Percentiles rank a stretch among this genome's conserved stretches.
phyloP scores from a whole-genome alignment of 352 stramenopile genomes.

The Phytophthora aleatoria region DNA sequence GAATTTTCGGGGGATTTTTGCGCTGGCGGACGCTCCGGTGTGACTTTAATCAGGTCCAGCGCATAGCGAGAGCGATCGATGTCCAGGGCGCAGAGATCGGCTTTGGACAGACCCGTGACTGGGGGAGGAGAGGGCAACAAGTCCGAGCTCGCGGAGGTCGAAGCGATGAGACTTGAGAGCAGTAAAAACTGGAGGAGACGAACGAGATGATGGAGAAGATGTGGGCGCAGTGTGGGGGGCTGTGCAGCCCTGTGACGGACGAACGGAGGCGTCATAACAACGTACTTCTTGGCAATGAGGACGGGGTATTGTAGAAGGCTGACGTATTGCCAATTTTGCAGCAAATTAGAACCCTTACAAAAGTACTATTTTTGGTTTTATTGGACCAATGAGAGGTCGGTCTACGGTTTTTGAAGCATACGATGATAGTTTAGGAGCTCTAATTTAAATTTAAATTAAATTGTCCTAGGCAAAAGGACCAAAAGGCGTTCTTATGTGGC shows the following conservation, averaged over 20 bases:
- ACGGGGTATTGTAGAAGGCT: constrained; percentile 6
- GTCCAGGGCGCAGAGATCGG: constrained; percentile 61
- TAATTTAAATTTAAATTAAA: too few species aligned
- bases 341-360: constrained; percentile 11
- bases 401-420: too few species aligned
- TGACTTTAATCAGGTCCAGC: constrained; percentile 52
- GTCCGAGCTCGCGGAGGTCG: constrained; percentile 8
- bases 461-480: too few species aligned
- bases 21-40: constrained; percentile 20
- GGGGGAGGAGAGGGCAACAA: constrained; percentile 15
- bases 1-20: constrained; percentile 9
- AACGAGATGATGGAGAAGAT: constrained; percentile 1
- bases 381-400: constrained; percentile 2
- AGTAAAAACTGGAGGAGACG: constrained; percentile 15
- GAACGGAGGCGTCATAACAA: constrained; percentile 11
- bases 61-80: constrained; percentile 44
- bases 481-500: too few species aligned
- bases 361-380: constrained; percentile 1
- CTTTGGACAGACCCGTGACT: constrained; percentile 38
- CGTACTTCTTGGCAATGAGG: not conserved
- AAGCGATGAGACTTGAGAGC: constrained; percentile 9
- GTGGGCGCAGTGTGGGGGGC: not conserved
- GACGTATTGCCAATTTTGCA: constrained; percentile 13
- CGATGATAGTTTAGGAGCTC: too few species aligned
- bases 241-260: not conserved